Conservation (phyloP, 768 basidiomycete genomes). For the Gelatoporia subvermispora region DNA sequence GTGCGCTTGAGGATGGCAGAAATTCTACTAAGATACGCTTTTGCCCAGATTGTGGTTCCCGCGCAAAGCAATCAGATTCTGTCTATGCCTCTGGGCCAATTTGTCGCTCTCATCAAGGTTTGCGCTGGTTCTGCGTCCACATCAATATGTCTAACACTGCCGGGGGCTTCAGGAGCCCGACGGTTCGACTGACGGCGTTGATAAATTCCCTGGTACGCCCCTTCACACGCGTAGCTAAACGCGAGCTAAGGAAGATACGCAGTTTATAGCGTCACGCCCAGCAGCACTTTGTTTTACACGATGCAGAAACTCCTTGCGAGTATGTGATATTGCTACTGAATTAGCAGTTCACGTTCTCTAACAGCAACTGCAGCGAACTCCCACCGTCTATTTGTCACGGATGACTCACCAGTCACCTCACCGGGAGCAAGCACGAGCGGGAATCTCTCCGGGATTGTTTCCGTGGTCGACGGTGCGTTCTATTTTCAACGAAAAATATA, state of each 20-base stretch:
- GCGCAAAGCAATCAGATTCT: slow-evolving; percentile 77
- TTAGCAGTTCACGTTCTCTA: too few relatives aligned
- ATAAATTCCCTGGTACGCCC: slow-evolving; percentile 66
- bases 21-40: background rate
- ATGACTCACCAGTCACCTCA: slow-evolving; percentile 50
- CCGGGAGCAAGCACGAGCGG: slow-evolving; percentile 39
- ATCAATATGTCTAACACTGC: background rate
- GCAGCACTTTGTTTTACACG: slow-evolving; percentile 60
- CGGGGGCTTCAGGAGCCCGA: slow-evolving; percentile 46
- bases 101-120: slow-evolving; percentile 72
- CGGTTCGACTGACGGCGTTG: slow-evolving; percentile 74
- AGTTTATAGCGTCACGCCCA: slow-evolving; percentile 75
- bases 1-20: background rate
- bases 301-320: slow-evolving; percentile 82
- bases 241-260: background rate
- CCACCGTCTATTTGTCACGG: slow-evolving; percentile 74
- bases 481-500: background rate
- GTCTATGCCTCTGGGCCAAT: slow-evolving; percentile 60
- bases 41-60: slow-evolving; percentile 63
- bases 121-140: background rate
- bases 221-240: background rate
- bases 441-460: slow-evolving; percentile 70
- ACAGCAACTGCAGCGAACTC: slow-evolving; percentile 68
- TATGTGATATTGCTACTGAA: too few relatives aligned
- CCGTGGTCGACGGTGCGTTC: slow-evolving; percentile 71